Base-by-base conservation (phyloP, 139 green algal genomes). In the Astrephomene gubernaculifera region DNA sequence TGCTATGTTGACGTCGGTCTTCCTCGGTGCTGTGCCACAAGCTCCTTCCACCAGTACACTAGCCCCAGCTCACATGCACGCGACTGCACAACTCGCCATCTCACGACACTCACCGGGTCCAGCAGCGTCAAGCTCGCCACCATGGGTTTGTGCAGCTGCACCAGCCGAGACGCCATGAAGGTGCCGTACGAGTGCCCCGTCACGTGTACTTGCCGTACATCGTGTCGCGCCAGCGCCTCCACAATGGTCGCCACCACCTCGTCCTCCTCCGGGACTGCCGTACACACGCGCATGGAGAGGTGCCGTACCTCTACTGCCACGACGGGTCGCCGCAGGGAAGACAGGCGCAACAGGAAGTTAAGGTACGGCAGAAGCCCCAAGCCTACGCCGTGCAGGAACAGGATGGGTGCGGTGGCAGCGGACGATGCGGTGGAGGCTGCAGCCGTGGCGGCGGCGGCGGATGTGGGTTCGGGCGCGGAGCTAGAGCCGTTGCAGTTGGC, bases 351-450 rank as follows among this genome's bases (percentile, higher is more conserved):
- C 19, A 94, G 31, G 44, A 92, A 89, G 54, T 60, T 73, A 25
- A 89, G 31, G 83, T 94, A 94, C 35, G 88, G 88, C 65, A 92
- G 61, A 49, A 92, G 31, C 14, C 90, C 90, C 44, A 91, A 21
- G 2, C 88, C 90, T 19, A 94, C 75, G 44, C 90, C 90, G 81
- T 93, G 90, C n/a, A 90, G 63, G 65, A 93, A 92, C 53, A 93
- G 61, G 3, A 92, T 68, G 21, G 90, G 90, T 65, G 60, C 38
- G 1, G 41, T 25, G 19, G 76, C 76, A 24, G 12, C 38, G 1
- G 43, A 35, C 53, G 17, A 9, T 14, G n/a, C n/a, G 54, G 25
- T 21, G 29, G 38, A 38, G 19, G 35, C 22, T 19, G 53, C 38
- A 12, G 43, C 64, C 60, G n/a, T 24, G 41, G 33, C 33, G 61